phyloP scores from a whole-genome alignment of 176 grass and related monocot species.

The Zea luxurians region DNA sequence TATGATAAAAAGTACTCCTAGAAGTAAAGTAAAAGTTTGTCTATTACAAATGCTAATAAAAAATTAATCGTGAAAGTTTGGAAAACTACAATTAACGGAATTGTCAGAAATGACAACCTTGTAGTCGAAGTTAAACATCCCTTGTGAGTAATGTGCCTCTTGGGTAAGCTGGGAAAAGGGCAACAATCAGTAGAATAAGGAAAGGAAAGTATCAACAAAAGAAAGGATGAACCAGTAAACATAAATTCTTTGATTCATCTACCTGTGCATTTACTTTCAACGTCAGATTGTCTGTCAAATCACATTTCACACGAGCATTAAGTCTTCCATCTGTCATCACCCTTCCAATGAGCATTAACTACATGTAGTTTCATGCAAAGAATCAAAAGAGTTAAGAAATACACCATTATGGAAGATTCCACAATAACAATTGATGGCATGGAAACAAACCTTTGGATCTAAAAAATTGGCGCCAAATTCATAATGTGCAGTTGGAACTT shows the following conservation, averaged over 20 bases:
- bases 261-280: constrained; percentile 98
- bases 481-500: constrained; percentile 90
- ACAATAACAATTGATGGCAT: constrained; percentile 9
- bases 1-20: not conserved
- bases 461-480: constrained; percentile 99
- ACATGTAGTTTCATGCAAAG: constrained; percentile 27
- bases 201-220: constrained; percentile 2
- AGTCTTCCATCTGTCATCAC: constrained; percentile 91
- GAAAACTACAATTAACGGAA: not conserved
- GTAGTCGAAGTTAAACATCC: constrained; percentile 99
- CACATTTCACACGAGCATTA: constrained; percentile 96
- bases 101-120: constrained; percentile 53
- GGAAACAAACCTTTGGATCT: constrained; percentile 81
- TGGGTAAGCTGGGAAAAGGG: constrained; percentile 74
- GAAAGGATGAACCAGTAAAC: not conserved
- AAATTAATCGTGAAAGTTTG: not conserved
- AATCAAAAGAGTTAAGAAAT: constrained; percentile 34
- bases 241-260: constrained; percentile 25
- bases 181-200: constrained; percentile 23
- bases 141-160: constrained; percentile 96
- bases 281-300: constrained; percentile 79
- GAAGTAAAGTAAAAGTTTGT: constrained; percentile 13
- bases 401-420: not conserved
- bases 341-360: constrained; percentile 97
- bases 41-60: not conserved